Conservation (phyloP, 805 yeast genomes). For the Isabelozyma gotoi region DNA sequence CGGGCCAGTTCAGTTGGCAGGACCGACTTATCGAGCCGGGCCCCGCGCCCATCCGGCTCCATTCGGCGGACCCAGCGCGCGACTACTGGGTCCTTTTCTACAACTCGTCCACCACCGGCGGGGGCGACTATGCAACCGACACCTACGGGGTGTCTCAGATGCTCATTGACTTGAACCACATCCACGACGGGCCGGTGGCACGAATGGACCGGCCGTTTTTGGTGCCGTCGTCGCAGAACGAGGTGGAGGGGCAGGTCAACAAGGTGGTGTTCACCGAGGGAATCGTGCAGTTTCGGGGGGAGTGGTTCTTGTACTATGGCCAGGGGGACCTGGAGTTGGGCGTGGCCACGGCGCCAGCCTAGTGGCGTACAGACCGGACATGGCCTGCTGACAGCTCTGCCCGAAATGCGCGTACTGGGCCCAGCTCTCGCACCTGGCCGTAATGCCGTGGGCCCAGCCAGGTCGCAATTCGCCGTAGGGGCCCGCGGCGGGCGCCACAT, state of each 20-base stretch:
- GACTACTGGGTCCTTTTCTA: slow-evolving; percentile 39
- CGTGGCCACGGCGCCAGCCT: slow-evolving; percentile 33
- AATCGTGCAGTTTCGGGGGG: slow-evolving; percentile 38
- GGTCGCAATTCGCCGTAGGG: no score
- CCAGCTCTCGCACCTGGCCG: no score
- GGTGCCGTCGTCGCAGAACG: slow-evolving; percentile 33
- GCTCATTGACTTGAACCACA: slow-evolving; percentile 39
- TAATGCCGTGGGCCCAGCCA: no score
- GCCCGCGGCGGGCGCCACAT: no score
- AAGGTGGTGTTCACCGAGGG: slow-evolving; percentile 45
- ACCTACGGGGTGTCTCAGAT: slow-evolving; percentile 39
- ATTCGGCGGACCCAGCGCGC: slow-evolving; percentile 12
- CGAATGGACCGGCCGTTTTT: slow-evolving; percentile 35
- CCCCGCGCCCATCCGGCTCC: slow-evolving; percentile 40
- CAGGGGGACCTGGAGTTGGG: slow-evolving; percentile 44
- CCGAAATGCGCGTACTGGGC: neutral
- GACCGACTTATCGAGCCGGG: slow-evolving; percentile 41
- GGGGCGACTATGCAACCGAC: slow-evolving; percentile 23
- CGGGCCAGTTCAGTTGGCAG: slow-evolving; percentile 29
- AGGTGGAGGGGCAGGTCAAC: slow-evolving; percentile 38
- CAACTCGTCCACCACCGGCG: slow-evolving; percentile 39
- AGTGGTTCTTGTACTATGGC: slow-evolving; percentile 44
- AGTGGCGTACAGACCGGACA: neutral
- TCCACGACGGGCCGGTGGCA: slow-evolving; percentile 35
- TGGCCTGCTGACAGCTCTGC: neutral